Evolutionary conservation across 1,284 basidiomycete species (phyloP), one percentile per base, ranked within the genome.

Genomic region (Leccinum subrobustum): DNA sequence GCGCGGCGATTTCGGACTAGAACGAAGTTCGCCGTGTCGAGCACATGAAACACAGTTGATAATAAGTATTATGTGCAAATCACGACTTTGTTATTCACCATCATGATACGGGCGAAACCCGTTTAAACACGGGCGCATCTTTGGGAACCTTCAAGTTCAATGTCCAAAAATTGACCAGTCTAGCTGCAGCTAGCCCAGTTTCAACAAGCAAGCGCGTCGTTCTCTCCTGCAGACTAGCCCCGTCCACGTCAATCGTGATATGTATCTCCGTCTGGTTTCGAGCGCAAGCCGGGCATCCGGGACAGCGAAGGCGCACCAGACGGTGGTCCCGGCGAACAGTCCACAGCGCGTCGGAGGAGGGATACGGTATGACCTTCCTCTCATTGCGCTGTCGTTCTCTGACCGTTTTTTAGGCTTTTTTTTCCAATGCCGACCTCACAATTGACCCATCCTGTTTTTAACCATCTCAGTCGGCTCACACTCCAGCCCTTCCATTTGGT

Each of bases 391-490:
- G 5, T 25, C 25, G 16, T 52, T 52, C 23, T 5, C 52, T 59
- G 35, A 70, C 56, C 3, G 0, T 29, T 35, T 16, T 29, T 16
- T 14, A 73, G 71, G 72, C 74, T 12, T 73, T 73, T 37, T n/a
- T n/a, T 2, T 23, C 23, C 23, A 23, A 23, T 23, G 23, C 23
- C 23, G 25, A 27, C 25, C 25, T 27, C 25, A 6, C 25, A 27
- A 27, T 7, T 11, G 85, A 89, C 25, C 80, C 78, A 59, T 80
- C 79, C 48, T 82, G 80, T 37, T 86, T 80, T 52, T n/a, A 67
- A 75, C 82, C n/a, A 86, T 82, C 64, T 79, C 78, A 16, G 84
- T 79, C n/a, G 76, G 11, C 89, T 75, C 78, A 71, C 84, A 83
- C 87, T 92, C 61, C 18, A 63, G 9, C 59, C 63, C 16, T 64